Conservation (phyloP, 2,329 filamentous ascomycete genomes). For the Verticillium tricorpus region DNA sequence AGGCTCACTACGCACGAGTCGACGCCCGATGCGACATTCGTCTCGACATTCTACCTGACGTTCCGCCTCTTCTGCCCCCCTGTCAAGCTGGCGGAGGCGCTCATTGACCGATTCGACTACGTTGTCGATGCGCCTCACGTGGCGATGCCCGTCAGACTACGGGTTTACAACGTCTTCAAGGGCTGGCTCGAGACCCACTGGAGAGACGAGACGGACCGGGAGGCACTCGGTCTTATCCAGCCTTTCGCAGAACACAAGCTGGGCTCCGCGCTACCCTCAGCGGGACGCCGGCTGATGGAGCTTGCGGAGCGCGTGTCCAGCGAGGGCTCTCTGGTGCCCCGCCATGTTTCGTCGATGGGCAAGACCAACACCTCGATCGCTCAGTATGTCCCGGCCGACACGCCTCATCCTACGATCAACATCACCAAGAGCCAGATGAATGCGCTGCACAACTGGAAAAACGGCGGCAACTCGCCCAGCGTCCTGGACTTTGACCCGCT, state of each 20-base stretch:
- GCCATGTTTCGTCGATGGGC: slow-evolving; percentile 78
- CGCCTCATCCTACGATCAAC: slow-evolving; percentile 63
- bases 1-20: slow-evolving; percentile 88
- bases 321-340: slow-evolving; percentile 73
- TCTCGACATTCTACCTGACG: slow-evolving; percentile 92
- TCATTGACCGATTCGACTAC: slow-evolving; percentile 93
- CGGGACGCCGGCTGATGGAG: slow-evolving; percentile 75
- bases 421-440: slow-evolving; percentile 74
- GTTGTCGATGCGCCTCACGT: slow-evolving; percentile 71
- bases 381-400: slow-evolving; percentile 66
- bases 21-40: slow-evolving; percentile 86
- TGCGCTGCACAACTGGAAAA: slow-evolving; percentile 68
- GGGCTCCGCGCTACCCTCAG: slow-evolving; percentile 63
- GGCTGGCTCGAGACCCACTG: slow-evolving; percentile 96
- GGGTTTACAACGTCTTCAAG: slow-evolving; percentile 96
- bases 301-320: slow-evolving; percentile 73
- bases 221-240: slow-evolving; percentile 70
- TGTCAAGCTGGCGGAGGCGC: slow-evolving; percentile 67
- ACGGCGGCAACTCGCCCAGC: slow-evolving; percentile 62
- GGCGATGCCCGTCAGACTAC: slow-evolving; percentile 75
- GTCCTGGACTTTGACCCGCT: slow-evolving; percentile 89
- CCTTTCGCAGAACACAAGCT: slow-evolving; percentile 76
- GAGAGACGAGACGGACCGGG: slow-evolving; percentile 74
- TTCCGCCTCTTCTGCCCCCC: slow-evolving; percentile 91
- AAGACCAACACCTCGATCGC: slow-evolving; percentile 77